A percentile compares a stretch with the other conserved stretches of the same genome.
Conservation (phyloP, 2,329 filamentous ascomycete genomes). For the Neodidymelliopsis sp. region DNA sequence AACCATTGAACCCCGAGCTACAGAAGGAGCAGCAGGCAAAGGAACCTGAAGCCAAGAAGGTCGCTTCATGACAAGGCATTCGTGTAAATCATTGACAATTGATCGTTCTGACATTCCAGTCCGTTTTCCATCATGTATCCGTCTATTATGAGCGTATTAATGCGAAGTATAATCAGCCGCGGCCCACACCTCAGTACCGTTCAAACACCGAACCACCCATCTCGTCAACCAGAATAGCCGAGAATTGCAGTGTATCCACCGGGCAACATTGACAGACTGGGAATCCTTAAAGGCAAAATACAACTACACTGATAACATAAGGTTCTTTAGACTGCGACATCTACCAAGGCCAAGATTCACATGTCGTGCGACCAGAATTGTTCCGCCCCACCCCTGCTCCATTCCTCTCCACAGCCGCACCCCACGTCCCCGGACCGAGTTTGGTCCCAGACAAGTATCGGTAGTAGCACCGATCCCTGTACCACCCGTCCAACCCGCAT, state of each 20-base stretch:
- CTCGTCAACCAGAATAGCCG: too few relatives aligned
- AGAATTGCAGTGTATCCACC: too few relatives aligned
- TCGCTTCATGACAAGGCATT: conserved; percentile 4
- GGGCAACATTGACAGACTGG: too few relatives aligned
- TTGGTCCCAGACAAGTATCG: conserved; percentile 4
- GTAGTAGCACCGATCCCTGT: conserved; percentile 13
- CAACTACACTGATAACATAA: too few relatives aligned
- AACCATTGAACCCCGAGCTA: conserved; percentile 51
- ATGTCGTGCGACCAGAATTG: conserved; percentile 5
- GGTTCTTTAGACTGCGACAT: too few relatives aligned
- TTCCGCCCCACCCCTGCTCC: conserved; percentile 10
- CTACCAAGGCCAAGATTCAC: conserved; percentile 7
- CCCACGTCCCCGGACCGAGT: conserved; percentile 15
- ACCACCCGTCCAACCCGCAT: conserved; percentile 15
- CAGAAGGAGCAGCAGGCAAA: conserved; percentile 34
- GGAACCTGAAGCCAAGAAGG: conserved; percentile 21
- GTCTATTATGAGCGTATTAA: conserved; percentile 6
- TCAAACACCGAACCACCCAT: not conserved
- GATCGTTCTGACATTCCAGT: not conserved
- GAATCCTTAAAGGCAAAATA: too few relatives aligned
- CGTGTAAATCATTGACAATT: not conserved
- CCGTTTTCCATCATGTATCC: not conserved
- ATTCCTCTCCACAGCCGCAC: conserved; percentile 14
- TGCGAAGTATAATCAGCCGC: conserved; percentile 3
- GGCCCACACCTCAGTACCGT: not conserved